A percentile compares a stretch with the other conserved stretches of the same genome.
phyloP scores from a whole-genome alignment of 2,329 filamentous ascomycete species.

The Penicillium hesseltinei region DNA sequence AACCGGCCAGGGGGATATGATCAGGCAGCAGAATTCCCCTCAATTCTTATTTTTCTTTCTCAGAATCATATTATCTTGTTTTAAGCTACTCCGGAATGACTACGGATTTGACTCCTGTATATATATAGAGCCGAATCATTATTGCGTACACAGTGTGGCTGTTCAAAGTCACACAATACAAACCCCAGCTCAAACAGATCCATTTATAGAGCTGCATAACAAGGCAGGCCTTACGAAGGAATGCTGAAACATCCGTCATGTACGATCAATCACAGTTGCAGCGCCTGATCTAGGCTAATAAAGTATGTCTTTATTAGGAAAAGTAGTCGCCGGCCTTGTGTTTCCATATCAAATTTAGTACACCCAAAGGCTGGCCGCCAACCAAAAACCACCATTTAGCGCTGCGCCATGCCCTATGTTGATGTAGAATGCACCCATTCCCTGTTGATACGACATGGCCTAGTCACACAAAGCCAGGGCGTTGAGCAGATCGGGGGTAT shows the following conservation, averaged over 20 bases:
- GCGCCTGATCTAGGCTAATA: not conserved
- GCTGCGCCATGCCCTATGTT: not conserved
- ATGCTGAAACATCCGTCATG: not conserved
- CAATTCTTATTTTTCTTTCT: not conserved
- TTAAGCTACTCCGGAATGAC: not conserved
- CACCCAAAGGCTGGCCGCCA: not conserved
- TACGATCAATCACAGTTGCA: conserved; percentile 5
- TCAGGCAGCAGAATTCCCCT: not conserved
- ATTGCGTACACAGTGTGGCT: not conserved
- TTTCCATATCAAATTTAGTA: not conserved
- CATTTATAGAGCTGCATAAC: not conserved
- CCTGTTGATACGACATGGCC: not conserved
- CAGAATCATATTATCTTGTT: not conserved
- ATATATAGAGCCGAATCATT: not conserved
- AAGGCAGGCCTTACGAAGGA: not conserved
- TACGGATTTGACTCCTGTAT: not conserved
- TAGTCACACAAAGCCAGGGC: not conserved
- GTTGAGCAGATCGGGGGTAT: not conserved
- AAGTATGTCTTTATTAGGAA: not conserved
- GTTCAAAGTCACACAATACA: not conserved
- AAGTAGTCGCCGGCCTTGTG: not conserved
- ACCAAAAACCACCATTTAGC: conserved; percentile 2
- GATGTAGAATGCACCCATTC: not conserved
- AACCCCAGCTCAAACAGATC: not conserved
- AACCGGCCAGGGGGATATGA: not conserved